These are phyloP conservation scores for Phoma sp. DNA, from an alignment of 2,329 filamentous ascomycete genomes.

Conservation along the genomic window DNA sequence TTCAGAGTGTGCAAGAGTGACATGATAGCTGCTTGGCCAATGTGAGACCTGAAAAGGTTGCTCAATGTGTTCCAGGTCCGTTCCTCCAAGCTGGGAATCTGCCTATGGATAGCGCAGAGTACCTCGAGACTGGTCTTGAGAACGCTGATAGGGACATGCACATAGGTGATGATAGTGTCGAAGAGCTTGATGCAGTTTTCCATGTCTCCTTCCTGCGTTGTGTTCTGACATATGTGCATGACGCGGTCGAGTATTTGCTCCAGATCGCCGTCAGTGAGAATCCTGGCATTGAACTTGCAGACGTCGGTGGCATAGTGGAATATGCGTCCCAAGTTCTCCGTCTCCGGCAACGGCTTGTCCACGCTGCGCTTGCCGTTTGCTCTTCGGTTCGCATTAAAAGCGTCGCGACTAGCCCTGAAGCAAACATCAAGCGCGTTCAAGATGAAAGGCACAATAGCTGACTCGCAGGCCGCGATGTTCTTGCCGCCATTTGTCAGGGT, in stretches of 20 bases:
- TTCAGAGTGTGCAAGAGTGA: slow-evolving; percentile 65
- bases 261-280: slow-evolving; percentile 67
- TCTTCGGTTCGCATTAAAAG: slow-evolving; percentile 30
- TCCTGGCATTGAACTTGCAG: slow-evolving; percentile 77
- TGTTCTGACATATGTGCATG: slow-evolving; percentile 71
- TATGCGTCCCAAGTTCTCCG: slow-evolving; percentile 59
- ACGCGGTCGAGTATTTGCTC: slow-evolving; percentile 66
- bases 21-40: slow-evolving; percentile 71
- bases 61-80: slow-evolving; percentile 72
- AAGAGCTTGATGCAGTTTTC: slow-evolving; percentile 71
- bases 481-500: slow-evolving; percentile 47
- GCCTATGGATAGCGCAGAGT: slow-evolving; percentile 72
- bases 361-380: slow-evolving; percentile 33
- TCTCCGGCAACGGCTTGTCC: slow-evolving; percentile 32
- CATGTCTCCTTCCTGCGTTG: slow-evolving; percentile 68
- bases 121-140: slow-evolving; percentile 72
- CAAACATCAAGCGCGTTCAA: slow-evolving; percentile 39
- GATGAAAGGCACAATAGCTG: slow-evolving; percentile 42
- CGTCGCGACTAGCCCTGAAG: slow-evolving; percentile 42
- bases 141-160: slow-evolving; percentile 67
- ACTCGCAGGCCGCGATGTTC: slow-evolving; percentile 48
- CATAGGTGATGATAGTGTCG: slow-evolving; percentile 74
- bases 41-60: slow-evolving; percentile 75
- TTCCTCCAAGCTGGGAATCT: slow-evolving; percentile 66
- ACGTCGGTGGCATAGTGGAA: slow-evolving; percentile 71